A percentile compares a stretch with the other conserved stretches of the same genome.
Evolutionary conservation across 2,329 filamentous ascomycete species (phyloP).

Genomic region (Beauveria sp.): DNA sequence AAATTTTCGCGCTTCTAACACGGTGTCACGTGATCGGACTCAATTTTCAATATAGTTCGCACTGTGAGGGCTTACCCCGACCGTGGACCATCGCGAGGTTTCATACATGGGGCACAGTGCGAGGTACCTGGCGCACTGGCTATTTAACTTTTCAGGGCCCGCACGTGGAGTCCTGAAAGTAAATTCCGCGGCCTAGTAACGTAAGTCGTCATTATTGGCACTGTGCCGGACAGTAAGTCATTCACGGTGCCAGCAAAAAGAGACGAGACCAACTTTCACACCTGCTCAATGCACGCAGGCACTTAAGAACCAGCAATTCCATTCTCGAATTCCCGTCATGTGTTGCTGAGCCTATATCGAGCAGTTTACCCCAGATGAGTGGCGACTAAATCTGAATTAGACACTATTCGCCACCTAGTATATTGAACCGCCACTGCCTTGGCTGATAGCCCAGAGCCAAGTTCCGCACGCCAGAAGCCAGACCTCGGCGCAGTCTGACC

Average conservation of each 20-base stretch:
- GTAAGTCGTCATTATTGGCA: slow-evolving; percentile 15
- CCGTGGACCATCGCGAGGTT: not conserved
- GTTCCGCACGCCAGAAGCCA: not conserved
- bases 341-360: not conserved
- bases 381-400: not conserved
- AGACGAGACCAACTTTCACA: slow-evolving; percentile 19
- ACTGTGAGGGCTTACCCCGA: slow-evolving; percentile 14
- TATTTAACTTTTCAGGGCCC: slow-evolving; percentile 10
- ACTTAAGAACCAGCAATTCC: not conserved
- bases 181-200: slow-evolving; percentile 17
- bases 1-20: slow-evolving; percentile 21
- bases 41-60: slow-evolving; percentile 11
- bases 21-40: slow-evolving; percentile 25
- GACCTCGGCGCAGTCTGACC: not conserved
- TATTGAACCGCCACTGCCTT: not conserved
- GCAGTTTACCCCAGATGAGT: not conserved
- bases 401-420: not conserved
- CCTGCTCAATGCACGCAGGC: not conserved
- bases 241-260: slow-evolving; percentile 17
- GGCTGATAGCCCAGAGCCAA: not conserved
- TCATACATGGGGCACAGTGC: slow-evolving; percentile 10
- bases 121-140: not conserved
- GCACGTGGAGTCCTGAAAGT: slow-evolving; percentile 28
- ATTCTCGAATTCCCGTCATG: not conserved
- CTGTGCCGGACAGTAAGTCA: slow-evolving; percentile 22